phyloP scores from a whole-genome alignment of 345 rosid genomes.

The Durio zibethinus region DNA sequence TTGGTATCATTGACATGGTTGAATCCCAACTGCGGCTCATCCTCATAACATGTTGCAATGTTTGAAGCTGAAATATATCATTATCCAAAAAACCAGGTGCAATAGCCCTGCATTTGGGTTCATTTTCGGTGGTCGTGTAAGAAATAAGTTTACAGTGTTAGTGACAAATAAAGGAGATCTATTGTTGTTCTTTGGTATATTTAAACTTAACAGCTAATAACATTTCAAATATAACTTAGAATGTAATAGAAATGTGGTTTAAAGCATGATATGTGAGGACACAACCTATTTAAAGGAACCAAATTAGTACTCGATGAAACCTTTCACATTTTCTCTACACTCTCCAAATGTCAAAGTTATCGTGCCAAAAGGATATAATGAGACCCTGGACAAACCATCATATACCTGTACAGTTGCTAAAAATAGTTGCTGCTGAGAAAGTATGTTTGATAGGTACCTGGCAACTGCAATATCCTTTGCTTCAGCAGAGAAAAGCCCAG shows the following conservation, averaged over 20 bases:
- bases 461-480: conserved; percentile 92
- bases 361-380: neutral
- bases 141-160: neutral
- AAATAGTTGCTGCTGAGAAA: neutral
- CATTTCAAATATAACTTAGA: neutral
- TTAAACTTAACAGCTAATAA: neutral
- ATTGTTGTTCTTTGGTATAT: neutral
- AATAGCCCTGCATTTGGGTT: conserved; percentile 64
- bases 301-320: neutral
- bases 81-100: conserved; percentile 82
- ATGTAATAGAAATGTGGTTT: neutral
- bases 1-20: conserved; percentile 93
- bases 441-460: conserved; percentile 43
- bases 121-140: neutral
- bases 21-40: conserved; percentile 96
- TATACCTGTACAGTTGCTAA: neutral
- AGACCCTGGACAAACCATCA: neutral
- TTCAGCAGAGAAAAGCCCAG: conserved; percentile 94
- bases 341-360: neutral
- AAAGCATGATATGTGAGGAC: neutral
- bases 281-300: neutral
- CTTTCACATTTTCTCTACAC: neutral
- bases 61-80: conserved; percentile 79
- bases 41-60: conserved; percentile 74
- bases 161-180: neutral